Conservation (phyloP, 441 rosid genomes). For the Erysimum cheiri region DNA sequence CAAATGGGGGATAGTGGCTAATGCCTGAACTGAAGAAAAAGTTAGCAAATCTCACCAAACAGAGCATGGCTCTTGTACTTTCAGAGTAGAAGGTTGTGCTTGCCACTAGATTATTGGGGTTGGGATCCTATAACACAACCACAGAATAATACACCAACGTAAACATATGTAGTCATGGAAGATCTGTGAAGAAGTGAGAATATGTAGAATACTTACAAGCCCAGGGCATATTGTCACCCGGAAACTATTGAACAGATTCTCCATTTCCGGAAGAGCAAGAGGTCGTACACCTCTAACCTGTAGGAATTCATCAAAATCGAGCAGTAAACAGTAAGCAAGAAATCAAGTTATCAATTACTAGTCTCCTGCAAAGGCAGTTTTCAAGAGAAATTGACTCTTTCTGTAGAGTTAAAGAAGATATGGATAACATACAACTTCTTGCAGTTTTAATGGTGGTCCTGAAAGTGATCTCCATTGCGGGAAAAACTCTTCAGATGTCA, state of each 20-base stretch:
- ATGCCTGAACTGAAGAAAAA: too few relatives aligned
- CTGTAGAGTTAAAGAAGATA: conserved; percentile 41
- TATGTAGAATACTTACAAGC: conserved; percentile 28
- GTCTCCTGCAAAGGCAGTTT: too few relatives aligned
- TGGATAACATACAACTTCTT: conserved; percentile 88
- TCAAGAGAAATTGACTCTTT: too few relatives aligned
- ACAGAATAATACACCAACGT: conserved; percentile 4
- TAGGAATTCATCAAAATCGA: neutral
- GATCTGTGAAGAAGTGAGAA: too few relatives aligned
- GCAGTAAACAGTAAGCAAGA: too few relatives aligned
- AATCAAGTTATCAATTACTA: too few relatives aligned
- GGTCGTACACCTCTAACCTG: too few relatives aligned
- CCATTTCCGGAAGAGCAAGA: conserved; percentile 84
- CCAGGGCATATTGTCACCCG: conserved; percentile 81
- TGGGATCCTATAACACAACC: conserved; percentile 76
- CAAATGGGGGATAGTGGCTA: too few relatives aligned
- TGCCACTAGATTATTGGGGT: conserved; percentile 93
- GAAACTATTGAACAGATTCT: conserved; percentile 75
- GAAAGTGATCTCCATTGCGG: conserved; percentile 97
- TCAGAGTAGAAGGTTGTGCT: conserved; percentile 92
- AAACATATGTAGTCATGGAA: too few relatives aligned
- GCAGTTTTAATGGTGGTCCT: conserved; percentile 97
- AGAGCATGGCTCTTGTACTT: conserved; percentile 79
- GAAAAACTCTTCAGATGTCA: conserved; percentile 90
- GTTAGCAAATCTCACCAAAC: conserved; percentile 62